Percentiles rank a stretch among this genome's conserved stretches.
These are phyloP conservation scores for Fremontodendron californicum DNA, from an alignment of 345 rosid genomes.

Conservation along the genomic window DNA sequence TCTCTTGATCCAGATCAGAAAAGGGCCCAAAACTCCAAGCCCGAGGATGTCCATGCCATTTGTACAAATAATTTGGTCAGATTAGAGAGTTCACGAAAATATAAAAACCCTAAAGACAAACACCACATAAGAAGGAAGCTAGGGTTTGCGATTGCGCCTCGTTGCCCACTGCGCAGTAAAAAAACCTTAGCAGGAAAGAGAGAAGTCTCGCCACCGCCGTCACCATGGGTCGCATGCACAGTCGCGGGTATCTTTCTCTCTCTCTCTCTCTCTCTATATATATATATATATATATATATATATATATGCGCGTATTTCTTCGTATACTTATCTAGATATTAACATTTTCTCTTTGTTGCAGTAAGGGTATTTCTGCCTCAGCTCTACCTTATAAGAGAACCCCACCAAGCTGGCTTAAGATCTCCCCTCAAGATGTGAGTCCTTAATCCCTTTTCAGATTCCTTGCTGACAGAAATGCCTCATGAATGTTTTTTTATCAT, in stretches of 20 bases:
- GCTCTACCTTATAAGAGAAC: constrained; percentile 58
- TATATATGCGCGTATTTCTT: neutral
- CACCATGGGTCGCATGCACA: constrained; percentile 63
- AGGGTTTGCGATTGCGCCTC: constrained; percentile 16
- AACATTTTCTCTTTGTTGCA: constrained; percentile 7
- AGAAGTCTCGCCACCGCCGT: constrained; percentile 4
- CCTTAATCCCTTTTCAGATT: neutral
- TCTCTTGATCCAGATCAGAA: too few species aligned
- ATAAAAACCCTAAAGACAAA: too few species aligned
- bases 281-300: too few species aligned
- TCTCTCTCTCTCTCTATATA: too few species aligned
- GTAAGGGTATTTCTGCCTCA: constrained; percentile 59
- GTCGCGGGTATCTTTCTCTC: constrained; percentile 30
- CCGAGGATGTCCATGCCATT: too few species aligned
- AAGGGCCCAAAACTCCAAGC: too few species aligned
- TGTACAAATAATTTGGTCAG: too few species aligned
- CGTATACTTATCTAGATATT: neutral
- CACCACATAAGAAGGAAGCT: neutral
- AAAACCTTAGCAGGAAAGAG: neutral
- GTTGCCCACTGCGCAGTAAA: neutral
- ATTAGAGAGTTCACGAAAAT: too few species aligned
- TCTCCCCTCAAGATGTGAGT: constrained; percentile 46
- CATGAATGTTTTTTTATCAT: neutral
- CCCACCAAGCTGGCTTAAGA: constrained; percentile 53
- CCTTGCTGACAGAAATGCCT: neutral